Base-by-base conservation (phyloP, 805 yeast genomes). In the Candida suzukii region DNA sequence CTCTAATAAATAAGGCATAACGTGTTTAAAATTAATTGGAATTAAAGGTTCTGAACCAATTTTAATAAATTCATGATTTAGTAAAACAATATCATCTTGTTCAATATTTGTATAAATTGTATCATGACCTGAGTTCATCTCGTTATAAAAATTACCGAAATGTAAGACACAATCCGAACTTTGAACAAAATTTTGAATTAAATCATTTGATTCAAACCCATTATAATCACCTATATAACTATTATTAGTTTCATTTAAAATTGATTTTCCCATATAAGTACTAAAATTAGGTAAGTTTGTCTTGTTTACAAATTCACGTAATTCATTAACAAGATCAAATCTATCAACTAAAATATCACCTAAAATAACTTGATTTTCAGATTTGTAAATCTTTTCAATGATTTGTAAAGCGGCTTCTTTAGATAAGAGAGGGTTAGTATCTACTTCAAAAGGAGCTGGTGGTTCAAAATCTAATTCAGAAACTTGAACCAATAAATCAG, bases 331-430 rank as follows among this genome's bases (percentile, higher is more conserved):
- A 25, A 68, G 64, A 14, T 72, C 71, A 51, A 70, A 83, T 46
- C 96, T 73, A 41, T 78, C 77, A 6, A 82, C 73, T 42, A 86
- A 68, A 13, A 79, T 70, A 60, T 90, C 97, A 18, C 77, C 87
- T 32, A 88, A 54, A 24, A 90, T 60, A 3, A 82, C 74, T 7
- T 96, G 93, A 14, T 64, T 70, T 41, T 64, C 51, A 16, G 88
- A 57, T 1, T 59, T 41, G 56, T 82, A 75, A 16, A 90, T 50
- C 41, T 60, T 70, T 5, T 62, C 52, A 38, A 83, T 61, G 37
- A 86, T 74, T 30, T 52, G 27, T 7, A 21, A 14, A 13, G 35
- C 17, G 4, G n/a, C 37, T 21, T 24, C 19, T 13, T 34, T n/a
- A 21, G 19, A 4, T 5, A 22, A 4, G 11, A 3, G 7, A 12